These are phyloP conservation scores for Galium porrigens DNA, from an alignment of 305 asterid species.

Conservation along the genomic window DNA sequence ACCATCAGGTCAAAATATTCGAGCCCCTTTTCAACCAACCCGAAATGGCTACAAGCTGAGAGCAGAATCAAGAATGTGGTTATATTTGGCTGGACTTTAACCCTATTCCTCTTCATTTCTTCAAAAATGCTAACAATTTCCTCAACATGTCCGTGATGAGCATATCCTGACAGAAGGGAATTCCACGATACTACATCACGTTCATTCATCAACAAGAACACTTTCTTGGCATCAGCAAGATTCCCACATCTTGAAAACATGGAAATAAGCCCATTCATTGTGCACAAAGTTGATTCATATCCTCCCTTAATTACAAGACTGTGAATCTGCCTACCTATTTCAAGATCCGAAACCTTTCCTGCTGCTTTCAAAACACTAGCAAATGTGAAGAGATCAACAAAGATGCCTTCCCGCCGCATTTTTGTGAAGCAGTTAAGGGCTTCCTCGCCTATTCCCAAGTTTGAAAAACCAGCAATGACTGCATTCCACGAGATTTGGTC, in stretches of 20 bases:
- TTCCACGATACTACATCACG: conserved; percentile 55
- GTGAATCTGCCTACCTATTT: conserved; percentile 40
- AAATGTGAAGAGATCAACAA: conserved; percentile 33
- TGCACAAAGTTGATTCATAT: conserved; percentile 17
- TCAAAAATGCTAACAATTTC: conserved; percentile 40
- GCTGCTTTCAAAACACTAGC: conserved; percentile 39
- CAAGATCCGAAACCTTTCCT: conserved; percentile 36
- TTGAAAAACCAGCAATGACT: conserved; percentile 43
- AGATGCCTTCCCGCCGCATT: conserved; percentile 31
- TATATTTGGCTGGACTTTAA: conserved; percentile 27
- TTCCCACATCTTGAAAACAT: conserved; percentile 56
- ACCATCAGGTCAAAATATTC: conserved; percentile 42
- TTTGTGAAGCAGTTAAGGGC: conserved; percentile 29
- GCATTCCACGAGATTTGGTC: conserved; percentile 57
- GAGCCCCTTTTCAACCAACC: conserved; percentile 39
- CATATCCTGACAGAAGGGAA: conserved; percentile 40
- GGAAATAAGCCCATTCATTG: conserved; percentile 44
- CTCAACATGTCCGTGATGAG: conserved; percentile 40
- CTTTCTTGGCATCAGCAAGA: conserved; percentile 31
- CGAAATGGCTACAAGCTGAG: conserved; percentile 52
- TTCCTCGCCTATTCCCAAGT: conserved; percentile 32
- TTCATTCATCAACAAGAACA: conserved; percentile 34
- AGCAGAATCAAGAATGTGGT: conserved; percentile 44
- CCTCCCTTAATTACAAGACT: conserved; percentile 34
- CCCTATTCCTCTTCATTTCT: conserved; percentile 30